Evolutionary conservation across 108 stramenopile genomes (phyloP), one percentile per base, ranked within the genome.

Genomic region (Cyclotella kingstonii): DNA sequence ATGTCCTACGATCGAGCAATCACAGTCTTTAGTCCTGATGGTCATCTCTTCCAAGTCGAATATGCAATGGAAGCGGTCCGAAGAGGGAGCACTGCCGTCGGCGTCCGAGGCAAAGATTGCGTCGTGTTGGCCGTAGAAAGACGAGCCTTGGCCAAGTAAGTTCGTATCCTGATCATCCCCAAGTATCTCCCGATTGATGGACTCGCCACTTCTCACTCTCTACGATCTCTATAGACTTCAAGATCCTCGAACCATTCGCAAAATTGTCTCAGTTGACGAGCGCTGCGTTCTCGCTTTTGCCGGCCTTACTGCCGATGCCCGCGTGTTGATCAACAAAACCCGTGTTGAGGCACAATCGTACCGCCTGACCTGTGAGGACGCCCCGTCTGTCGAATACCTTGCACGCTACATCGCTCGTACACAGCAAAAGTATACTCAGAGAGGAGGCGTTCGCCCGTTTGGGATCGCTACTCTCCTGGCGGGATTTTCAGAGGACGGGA

Each of bases 31-130:
- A 95, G 94, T 66, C 99, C 99, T 4, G 99, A 99, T 78, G 99
- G 99, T 35, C 98, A 98, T 65, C 85, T 99, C 66, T 93, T 98
- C 76, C 99, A 99, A 79, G 98, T 99, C 25, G 99, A 99, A 84
- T 99, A 99, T 79, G 98, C 99, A 54, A 98, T 99, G 90, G 97
- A 99, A 67, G 99, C 99, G n/a, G 99, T 98, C 17, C 91, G 97
- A 68, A 72, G 90, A 67, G 99, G 99, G 45, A 89, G 93, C 43
- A 96, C 98, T 4, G 97, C 96, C 22, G 97, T 99, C 41, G 98
- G 98, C 21, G 84, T 99, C 8, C 87, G 94, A 63, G 98, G 96
- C 41, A 87, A 87, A 57, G 89, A 95, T 78, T 96, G 95, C 66
- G 96, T 98, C 44, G 87, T 98, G 63, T 80, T 99, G 39, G 99